Evolutionary conservation across 306 rosid species (phyloP).

Genomic region (Inga leiocalycina): DNA sequence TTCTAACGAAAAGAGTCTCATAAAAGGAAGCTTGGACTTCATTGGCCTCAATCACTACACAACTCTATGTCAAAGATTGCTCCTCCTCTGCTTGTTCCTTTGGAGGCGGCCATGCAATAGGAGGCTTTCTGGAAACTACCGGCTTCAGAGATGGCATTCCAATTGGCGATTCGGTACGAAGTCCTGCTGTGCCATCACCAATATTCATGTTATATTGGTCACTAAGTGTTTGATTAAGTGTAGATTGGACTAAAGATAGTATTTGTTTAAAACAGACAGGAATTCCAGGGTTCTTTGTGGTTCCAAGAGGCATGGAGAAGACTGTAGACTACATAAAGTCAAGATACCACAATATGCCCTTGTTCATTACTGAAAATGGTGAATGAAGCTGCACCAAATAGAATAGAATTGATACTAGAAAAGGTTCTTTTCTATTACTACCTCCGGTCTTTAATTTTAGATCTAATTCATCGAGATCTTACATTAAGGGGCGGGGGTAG

Average conservation of each 20-base stretch:
- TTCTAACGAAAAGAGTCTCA: slow-evolving; percentile 39
- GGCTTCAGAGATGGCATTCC: slow-evolving; percentile 54
- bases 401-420: background rate
- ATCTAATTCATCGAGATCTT: no score
- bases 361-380: slow-evolving; percentile 78
- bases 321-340: slow-evolving; percentile 50
- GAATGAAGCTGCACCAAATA: slow-evolving; percentile 1
- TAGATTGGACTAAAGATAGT: background rate
- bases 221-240: slow-evolving; percentile 7
- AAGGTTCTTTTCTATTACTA: background rate
- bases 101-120: slow-evolving; percentile 43
- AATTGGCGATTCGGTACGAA: slow-evolving; percentile 58
- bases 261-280: slow-evolving; percentile 54
- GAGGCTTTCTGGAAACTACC: slow-evolving; percentile 44
- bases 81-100: slow-evolving; percentile 40
- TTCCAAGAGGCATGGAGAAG: slow-evolving; percentile 68
- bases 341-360: slow-evolving; percentile 56
- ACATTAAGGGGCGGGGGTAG: background rate
- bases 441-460: no score
- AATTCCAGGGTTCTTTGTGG: slow-evolving; percentile 47
- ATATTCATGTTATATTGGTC: background rate
- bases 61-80: slow-evolving; percentile 60
- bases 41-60: slow-evolving; percentile 65
- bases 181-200: background rate
- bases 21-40: slow-evolving; percentile 61